A percentile compares a stretch with the other conserved stretches of the same genome.
phyloP scores from a whole-genome alignment of 495 filamentous ascomycete genomes.

The Xylaria intraflava region DNA sequence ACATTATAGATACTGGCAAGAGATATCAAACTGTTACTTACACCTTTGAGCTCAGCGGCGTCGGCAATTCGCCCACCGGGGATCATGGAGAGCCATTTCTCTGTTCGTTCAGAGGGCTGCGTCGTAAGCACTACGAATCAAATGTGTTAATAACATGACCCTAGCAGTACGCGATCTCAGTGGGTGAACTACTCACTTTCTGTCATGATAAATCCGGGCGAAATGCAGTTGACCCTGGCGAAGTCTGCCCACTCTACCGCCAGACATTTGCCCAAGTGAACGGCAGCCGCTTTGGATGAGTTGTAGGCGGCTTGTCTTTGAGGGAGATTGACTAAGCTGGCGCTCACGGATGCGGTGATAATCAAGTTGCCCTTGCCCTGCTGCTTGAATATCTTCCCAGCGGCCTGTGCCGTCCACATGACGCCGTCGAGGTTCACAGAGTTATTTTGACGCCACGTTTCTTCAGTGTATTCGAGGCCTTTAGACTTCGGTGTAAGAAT shows the following conservation, averaged over 20 bases:
- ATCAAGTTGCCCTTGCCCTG: slow-evolving; percentile 21
- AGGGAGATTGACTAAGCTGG: slow-evolving; percentile 56
- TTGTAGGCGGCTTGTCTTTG: slow-evolving; percentile 59
- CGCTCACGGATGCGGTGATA: slow-evolving; percentile 58
- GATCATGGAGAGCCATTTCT: slow-evolving; percentile 18
- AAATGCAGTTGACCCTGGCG: slow-evolving; percentile 50
- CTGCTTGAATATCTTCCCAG: slow-evolving; percentile 44
- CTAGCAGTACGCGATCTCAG: neutral
- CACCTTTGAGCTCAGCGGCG: slow-evolving; percentile 8
- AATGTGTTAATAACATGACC: neutral
- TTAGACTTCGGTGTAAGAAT: neutral
- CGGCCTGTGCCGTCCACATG: slow-evolving; percentile 46
- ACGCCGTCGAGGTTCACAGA: slow-evolving; percentile 51
- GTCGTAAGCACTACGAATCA: neutral
- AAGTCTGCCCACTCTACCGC: slow-evolving; percentile 51
- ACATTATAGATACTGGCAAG: neutral
- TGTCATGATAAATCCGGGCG: slow-evolving; percentile 38
- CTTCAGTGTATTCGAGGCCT: slow-evolving; percentile 20
- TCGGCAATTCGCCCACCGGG: slow-evolving; percentile 8
- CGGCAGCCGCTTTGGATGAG: slow-evolving; percentile 52
- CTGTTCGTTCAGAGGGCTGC: slow-evolving; percentile 18
- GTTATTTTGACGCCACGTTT: slow-evolving; percentile 39
- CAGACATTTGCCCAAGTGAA: slow-evolving; percentile 56
- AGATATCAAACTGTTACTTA: neutral
- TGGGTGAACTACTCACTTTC: slow-evolving; percentile 3